Conservation (phyloP, 202 grass and related monocot genomes). For the Zizania palustris region DNA sequence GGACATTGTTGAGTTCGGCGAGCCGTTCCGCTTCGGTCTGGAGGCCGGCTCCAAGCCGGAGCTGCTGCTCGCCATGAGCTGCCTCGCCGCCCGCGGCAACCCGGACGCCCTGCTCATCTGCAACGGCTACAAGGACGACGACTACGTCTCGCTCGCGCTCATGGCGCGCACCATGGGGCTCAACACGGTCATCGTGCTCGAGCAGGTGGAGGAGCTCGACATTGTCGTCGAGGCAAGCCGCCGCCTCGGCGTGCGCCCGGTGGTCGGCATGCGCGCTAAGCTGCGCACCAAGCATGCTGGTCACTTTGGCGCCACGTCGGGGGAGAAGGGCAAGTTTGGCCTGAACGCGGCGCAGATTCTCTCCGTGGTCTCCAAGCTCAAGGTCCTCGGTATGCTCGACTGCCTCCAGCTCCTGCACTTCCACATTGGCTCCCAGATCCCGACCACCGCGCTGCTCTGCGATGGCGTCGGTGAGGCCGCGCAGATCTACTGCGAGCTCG, state of each 20-base stretch:
- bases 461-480: conserved; percentile 91
- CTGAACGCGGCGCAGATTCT: conserved; percentile 79
- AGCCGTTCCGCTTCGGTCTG: conserved; percentile 80
- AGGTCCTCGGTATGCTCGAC: conserved; percentile 70
- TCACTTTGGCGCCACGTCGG: conserved; percentile 89
- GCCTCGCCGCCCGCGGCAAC: conserved; percentile 66
- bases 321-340: conserved; percentile 96
- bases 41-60: conserved; percentile 95
- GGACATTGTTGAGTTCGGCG: conserved; percentile 89
- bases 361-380: conserved; percentile 74
- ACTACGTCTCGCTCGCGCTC: conserved; percentile 81
- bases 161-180: conserved; percentile 69
- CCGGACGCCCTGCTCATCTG: conserved; percentile 83
- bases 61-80: conserved; percentile 89
- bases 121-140: conserved; percentile 95
- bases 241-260: conserved; percentile 61
- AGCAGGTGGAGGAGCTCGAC: conserved; percentile 98
- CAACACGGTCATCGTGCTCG: conserved; percentile 82
- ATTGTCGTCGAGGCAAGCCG: conserved; percentile 72
- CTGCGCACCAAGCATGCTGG: conserved; percentile 95
- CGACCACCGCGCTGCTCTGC: conserved; percentile 67
- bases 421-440: conserved; percentile 98
- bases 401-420: conserved; percentile 97
- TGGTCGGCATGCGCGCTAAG: conserved; percentile 90
- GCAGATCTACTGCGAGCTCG: conserved; percentile 92